phyloP scores from a whole-genome alignment of 352 stramenopile species.

The Pythium coloratum region DNA sequence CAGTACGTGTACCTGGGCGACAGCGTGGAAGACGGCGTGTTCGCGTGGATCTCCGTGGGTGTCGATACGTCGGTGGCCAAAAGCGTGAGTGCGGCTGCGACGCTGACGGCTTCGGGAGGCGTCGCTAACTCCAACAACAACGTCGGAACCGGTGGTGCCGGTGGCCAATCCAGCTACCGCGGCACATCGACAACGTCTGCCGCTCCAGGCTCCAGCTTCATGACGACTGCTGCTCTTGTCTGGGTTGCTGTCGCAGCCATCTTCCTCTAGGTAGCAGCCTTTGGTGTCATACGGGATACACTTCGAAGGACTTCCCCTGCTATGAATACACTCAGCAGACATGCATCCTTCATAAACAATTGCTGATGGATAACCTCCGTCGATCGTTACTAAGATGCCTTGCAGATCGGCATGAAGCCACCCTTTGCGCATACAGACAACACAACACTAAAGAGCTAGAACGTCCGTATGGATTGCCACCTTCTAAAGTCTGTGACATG shows the following conservation, averaged over 20 bases:
- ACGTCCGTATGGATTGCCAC: too few relatives aligned
- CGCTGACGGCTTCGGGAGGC: constrained; percentile 8
- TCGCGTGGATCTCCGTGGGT: constrained; percentile 30
- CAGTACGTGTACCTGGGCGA: constrained; percentile 26
- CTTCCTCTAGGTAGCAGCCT: background rate
- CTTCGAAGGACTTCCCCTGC: too few relatives aligned
- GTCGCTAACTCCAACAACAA: constrained; percentile 1
- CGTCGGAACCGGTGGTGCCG: background rate
- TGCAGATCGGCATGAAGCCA: too few relatives aligned
- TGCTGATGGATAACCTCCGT: too few relatives aligned
- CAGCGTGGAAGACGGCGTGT: constrained; percentile 23
- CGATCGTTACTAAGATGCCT: too few relatives aligned
- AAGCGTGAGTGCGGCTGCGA: constrained; percentile 7
- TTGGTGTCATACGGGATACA: too few relatives aligned
- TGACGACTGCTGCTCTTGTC: background rate
- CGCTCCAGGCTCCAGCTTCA: background rate
- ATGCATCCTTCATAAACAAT: too few relatives aligned
- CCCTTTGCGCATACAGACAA: too few relatives aligned
- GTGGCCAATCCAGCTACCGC: background rate
- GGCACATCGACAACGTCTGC: background rate
- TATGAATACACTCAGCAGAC: too few relatives aligned
- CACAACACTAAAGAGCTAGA: too few relatives aligned
- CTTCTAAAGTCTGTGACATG: background rate
- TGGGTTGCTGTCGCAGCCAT: background rate
- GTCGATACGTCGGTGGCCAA: constrained; percentile 19